Conservation (phyloP, 2,329 filamentous ascomycete genomes). For the Ophiognomonia clavigignenti-juglandacearum region DNA sequence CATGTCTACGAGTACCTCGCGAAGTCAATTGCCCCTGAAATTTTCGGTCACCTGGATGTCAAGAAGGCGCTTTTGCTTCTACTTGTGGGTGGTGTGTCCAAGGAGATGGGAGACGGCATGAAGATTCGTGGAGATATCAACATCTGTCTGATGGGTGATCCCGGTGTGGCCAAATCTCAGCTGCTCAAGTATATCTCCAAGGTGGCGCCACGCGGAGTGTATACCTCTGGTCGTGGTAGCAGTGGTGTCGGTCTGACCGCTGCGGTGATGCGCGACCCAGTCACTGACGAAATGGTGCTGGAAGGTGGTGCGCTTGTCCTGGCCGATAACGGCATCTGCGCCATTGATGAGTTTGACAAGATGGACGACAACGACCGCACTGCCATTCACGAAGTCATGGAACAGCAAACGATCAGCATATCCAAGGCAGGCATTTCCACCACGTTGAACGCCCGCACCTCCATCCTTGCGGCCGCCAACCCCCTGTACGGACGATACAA, state of each 20-base stretch:
- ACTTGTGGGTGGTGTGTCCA: constrained; percentile 91
- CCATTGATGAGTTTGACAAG: constrained; percentile 85
- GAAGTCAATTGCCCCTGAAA: constrained; percentile 94
- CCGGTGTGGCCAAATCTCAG: constrained; percentile 98
- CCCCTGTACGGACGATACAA: constrained; percentile 98
- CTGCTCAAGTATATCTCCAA: constrained; percentile 98
- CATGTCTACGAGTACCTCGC: constrained; percentile 95
- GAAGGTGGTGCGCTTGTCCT: constrained; percentile 76
- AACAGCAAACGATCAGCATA: constrained; percentile 82
- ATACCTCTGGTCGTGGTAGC: constrained; percentile 76
- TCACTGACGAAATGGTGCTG: constrained; percentile 80
- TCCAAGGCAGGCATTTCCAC: constrained; percentile 68
- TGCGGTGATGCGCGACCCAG: constrained; percentile 77
- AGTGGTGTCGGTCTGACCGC: constrained; percentile 79
- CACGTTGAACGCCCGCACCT: constrained; percentile 91
- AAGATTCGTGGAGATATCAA: constrained; percentile 98
- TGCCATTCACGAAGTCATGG: constrained; percentile 84
- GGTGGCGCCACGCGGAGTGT: constrained; percentile 87
- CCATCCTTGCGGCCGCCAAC: constrained; percentile 93
- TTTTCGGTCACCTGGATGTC: constrained; percentile 92
- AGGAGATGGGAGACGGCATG: constrained; percentile 97
- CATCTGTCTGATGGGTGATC: constrained; percentile 97
- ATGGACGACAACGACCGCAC: constrained; percentile 82
- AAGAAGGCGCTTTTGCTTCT: constrained; percentile 97
- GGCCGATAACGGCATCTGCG: constrained; percentile 80